phyloP scores from a whole-genome alignment of 2,329 filamentous ascomycete species.

The Neoarthrinium moseri region DNA sequence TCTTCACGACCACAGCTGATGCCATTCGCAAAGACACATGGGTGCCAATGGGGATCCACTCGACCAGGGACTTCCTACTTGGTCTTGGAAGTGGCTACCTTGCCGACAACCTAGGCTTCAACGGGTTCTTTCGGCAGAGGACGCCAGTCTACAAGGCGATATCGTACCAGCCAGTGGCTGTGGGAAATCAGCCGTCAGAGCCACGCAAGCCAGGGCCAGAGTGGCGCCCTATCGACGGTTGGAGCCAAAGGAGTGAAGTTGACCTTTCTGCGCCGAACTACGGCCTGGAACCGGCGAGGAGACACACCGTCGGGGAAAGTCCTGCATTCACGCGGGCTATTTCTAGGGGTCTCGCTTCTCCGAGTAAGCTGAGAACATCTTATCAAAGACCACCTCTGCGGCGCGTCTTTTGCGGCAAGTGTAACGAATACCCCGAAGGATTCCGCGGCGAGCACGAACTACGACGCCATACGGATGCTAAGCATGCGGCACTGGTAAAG shows the following conservation, averaged over 20 bases:
- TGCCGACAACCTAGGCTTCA: slow-evolving; percentile 33
- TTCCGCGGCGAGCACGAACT: slow-evolving; percentile 91
- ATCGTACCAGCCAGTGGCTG: slow-evolving; percentile 31
- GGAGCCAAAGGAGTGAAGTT: slow-evolving; percentile 27
- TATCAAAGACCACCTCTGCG: slow-evolving; percentile 60
- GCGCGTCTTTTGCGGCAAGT: slow-evolving; percentile 75
- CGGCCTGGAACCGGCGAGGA: slow-evolving; percentile 30
- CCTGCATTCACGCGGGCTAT: slow-evolving; percentile 38
- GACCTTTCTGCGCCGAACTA: slow-evolving; percentile 22
- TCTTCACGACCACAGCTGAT: slow-evolving; percentile 41
- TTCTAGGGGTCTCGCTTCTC: slow-evolving; percentile 40
- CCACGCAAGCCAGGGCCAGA: slow-evolving; percentile 36
- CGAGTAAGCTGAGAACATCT: slow-evolving; percentile 39
- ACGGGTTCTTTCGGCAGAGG: slow-evolving; percentile 41
- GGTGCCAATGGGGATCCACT: slow-evolving; percentile 42
- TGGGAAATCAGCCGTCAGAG: slow-evolving; percentile 31
- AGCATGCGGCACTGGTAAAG: slow-evolving; percentile 54
- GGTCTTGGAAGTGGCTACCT: slow-evolving; percentile 44
- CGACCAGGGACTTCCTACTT: slow-evolving; percentile 49
- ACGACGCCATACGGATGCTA: slow-evolving; percentile 63
- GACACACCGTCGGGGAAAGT: slow-evolving; percentile 47
- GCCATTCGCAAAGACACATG: slow-evolving; percentile 48
- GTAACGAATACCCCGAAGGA: slow-evolving; percentile 78
- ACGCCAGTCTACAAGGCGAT: slow-evolving; percentile 30
- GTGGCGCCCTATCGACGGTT: slow-evolving; percentile 38